phyloP scores from a whole-genome alignment of 805 yeast genomes.

The Kodamaea nitidulidarum region DNA sequence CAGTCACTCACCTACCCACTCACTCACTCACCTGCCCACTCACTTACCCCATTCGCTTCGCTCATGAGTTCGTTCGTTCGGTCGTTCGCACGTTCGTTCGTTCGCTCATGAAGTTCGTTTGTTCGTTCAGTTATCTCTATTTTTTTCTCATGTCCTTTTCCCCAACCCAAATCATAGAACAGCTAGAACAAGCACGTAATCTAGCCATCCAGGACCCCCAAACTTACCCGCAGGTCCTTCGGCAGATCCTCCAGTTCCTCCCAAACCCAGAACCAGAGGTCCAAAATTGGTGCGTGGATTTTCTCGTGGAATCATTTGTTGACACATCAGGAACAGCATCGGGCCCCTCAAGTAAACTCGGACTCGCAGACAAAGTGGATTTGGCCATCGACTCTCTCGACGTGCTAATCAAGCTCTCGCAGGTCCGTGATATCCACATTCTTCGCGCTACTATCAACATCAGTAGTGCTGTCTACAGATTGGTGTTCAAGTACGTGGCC shows the following conservation, averaged over 20 bases:
- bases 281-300: conserved; percentile 40
- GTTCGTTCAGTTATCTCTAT: too few relatives aligned
- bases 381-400: conserved; percentile 40
- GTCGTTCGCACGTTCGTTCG: too few relatives aligned
- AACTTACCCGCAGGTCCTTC: conserved; percentile 40
- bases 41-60: too few relatives aligned
- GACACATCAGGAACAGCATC: conserved; percentile 7
- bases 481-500: conserved; percentile 44
- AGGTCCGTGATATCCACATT: conserved; percentile 26
- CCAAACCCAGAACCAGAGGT: conserved; percentile 31
- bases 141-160: conserved; percentile 10
- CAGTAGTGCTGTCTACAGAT: conserved; percentile 39
- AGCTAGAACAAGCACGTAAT: conserved; percentile 36
- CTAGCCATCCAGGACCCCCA: conserved; percentile 29
- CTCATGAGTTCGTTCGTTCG: too few relatives aligned
- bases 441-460: conserved; percentile 32
- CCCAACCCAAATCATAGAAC: conserved; percentile 19
- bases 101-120: too few relatives aligned
- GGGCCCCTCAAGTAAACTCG: conserved; percentile 9
- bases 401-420: conserved; percentile 24
- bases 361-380: conserved; percentile 31
- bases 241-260: conserved; percentile 38
- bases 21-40: too few relatives aligned
- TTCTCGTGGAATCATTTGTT: conserved; percentile 35
- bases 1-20: too few relatives aligned